Base-by-base conservation (phyloP, 352 stramenopile species). In the Phytophthora cactorum region DNA sequence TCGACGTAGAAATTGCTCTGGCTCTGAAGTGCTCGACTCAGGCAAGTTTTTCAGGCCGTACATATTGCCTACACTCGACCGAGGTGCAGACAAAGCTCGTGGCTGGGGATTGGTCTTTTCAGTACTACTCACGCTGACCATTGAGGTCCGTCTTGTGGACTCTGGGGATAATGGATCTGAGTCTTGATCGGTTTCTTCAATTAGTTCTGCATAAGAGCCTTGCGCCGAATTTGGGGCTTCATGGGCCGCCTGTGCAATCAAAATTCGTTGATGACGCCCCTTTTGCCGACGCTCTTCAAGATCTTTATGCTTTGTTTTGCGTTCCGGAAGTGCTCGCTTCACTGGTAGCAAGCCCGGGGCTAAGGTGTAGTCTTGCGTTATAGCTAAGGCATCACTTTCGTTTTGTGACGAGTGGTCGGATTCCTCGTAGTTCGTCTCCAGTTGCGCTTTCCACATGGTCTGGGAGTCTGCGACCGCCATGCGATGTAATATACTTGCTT, bases 271-370 rank as follows among this genome's bases (percentile, higher is more conserved):
- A 10, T 89, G 71, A 9, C 84, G 73, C 0, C 76, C 84, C 34
- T 79, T 79, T 62, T 89, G 78, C 1, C 84, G 79, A 17, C 84
- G 78, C 34, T 85, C 65, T 57, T 90, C 79, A 2, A 92, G 74
- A 17, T 76, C 81, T 8, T 79, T 82, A 59, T 92, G 77, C 50
- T 89, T 92, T 5, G 63, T 65, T 44, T 89, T 90, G n/a, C 83
- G 82, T 15, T 90, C 84, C 2, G 81, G 84, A 8, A 88, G 31
- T 4, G 64, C 69, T 56, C 81, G 58, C 46, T 68, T 68, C 5
- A 72, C 56, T 14, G 68, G 45, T 14, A 57, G 64, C 29, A 67
- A 51, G 4, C 52, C 32, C 25, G 52, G 68, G 2, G 50, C 51
- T 56, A 68, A 51, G 29, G 25, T 29, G n/a, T 59, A 63, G 2